phyloP scores from a whole-genome alignment of 768 basidiomycete genomes.

The Pisolithus microcarpus region DNA sequence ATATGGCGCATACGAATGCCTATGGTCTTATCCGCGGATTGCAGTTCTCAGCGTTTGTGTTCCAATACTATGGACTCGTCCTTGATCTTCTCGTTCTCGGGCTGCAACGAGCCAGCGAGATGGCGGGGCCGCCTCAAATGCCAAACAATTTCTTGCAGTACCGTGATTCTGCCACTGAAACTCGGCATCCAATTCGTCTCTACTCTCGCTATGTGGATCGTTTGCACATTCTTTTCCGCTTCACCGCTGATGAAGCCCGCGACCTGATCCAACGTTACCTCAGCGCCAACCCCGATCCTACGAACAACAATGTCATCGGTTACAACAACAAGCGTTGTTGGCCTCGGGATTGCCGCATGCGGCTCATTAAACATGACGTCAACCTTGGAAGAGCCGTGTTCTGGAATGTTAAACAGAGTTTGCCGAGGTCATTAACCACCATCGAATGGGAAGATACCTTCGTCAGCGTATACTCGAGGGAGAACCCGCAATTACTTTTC shows the following conservation, averaged over 20 bases:
- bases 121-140: constrained; percentile 96
- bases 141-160: constrained; percentile 99
- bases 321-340: constrained; percentile 99
- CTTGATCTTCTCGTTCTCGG: constrained; percentile 94
- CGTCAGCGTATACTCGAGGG: constrained; percentile 93
- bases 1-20: constrained; percentile 98
- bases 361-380: constrained; percentile 98
- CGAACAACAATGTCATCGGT: constrained; percentile 97
- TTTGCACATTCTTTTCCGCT: constrained; percentile 94
- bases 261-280: constrained; percentile 98
- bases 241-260: constrained; percentile 93
- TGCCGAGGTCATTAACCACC: constrained; percentile 92
- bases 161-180: constrained; percentile 91
- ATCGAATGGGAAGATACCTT: constrained; percentile 99
- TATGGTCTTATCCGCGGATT: constrained; percentile 96
- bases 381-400: constrained; percentile 97
- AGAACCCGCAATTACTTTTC: constrained; percentile 96
- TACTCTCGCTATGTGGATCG: constrained; percentile 97
- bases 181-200: constrained; percentile 93
- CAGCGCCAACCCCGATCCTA: constrained; percentile 95
- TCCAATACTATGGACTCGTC: constrained; percentile 97
- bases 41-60: constrained; percentile 98
- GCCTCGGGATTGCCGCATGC: constrained; percentile 99
- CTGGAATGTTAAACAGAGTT: constrained; percentile 98
- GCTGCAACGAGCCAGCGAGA: constrained; percentile 95